These are phyloP conservation scores for Venturia carpophila DNA, from an alignment of 2,329 filamentous ascomycete species.

Conservation along the genomic window DNA sequence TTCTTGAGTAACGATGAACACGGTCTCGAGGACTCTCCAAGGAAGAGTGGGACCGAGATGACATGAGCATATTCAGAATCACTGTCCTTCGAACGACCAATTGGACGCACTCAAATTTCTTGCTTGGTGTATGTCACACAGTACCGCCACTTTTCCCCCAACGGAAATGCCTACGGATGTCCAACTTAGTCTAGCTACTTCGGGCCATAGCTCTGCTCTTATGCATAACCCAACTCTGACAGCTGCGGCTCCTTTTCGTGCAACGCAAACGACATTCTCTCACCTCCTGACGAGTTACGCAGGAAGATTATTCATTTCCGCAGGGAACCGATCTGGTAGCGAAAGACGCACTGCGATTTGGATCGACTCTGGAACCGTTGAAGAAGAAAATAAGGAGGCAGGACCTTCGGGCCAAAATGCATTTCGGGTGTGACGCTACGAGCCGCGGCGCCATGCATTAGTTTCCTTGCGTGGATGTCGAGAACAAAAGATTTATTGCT, in stretches of 20 bases:
- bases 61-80: too few relatives aligned
- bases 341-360: neutral
- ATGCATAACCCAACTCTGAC: neutral
- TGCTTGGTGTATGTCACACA: too few relatives aligned
- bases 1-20: too few relatives aligned
- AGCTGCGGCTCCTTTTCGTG: neutral
- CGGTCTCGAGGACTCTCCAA: too few relatives aligned
- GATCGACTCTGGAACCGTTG: neutral
- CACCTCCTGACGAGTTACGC: too few relatives aligned
- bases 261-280: too few relatives aligned
- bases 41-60: too few relatives aligned
- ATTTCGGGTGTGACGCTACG: neutral
- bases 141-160: too few relatives aligned
- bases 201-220: neutral
- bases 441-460: neutral
- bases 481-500: too few relatives aligned
- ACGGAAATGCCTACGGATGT: neutral
- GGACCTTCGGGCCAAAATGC: neutral
- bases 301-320: neutral
- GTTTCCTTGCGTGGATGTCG: neutral
- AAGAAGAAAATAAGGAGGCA: neutral
- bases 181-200: neutral
- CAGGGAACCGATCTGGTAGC: neutral
- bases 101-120: too few relatives aligned
- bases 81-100: too few relatives aligned